These are phyloP conservation scores for Teunomyces lycoperdinae DNA, from an alignment of 805 yeast genomes.

Conservation along the genomic window DNA sequence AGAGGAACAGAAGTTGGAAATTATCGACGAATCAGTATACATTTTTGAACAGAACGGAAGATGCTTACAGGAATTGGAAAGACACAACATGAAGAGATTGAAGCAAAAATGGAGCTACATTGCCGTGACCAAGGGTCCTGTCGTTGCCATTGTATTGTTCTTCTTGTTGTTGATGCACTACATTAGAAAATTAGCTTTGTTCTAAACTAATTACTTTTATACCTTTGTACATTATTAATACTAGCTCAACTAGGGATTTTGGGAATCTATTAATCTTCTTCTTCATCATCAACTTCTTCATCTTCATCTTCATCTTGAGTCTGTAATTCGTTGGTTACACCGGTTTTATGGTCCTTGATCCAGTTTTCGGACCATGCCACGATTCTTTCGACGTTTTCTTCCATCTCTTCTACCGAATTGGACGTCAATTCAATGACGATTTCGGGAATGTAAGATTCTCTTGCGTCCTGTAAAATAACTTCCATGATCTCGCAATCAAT, in stretches of 20 bases:
- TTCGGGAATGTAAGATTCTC: conserved; percentile 73
- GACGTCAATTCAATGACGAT: conserved; percentile 80
- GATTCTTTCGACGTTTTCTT: conserved; percentile 76
- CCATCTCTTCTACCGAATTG: conserved; percentile 72
- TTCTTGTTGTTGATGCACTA: conserved; percentile 31
- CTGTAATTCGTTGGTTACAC: conserved; percentile 30
- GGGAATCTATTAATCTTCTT: background rate
- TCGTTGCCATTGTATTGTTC: conserved; percentile 33
- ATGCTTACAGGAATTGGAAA: conserved; percentile 65
- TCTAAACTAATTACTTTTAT: conserved; percentile 2
- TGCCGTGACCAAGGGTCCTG: conserved; percentile 51
- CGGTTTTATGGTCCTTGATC: conserved; percentile 49
- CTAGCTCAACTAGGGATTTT: background rate
- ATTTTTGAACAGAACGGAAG: conserved; percentile 62
- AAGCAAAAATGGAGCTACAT: conserved; percentile 55
- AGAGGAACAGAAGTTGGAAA: conserved; percentile 67
- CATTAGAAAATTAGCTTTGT: conserved; percentile 25
- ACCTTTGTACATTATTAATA: conserved; percentile 1
- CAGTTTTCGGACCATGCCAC: conserved; percentile 73
- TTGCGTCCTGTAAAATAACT: conserved; percentile 81
- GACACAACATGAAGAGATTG: conserved; percentile 57
- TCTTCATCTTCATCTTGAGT: conserved; percentile 13
- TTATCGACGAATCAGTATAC: conserved; percentile 64
- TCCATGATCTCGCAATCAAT: conserved; percentile 97
- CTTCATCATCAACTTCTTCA: conserved; percentile 11